Evolutionary conservation across 805 yeast species (phyloP).

Genomic region (Kregervanrija delftensis): DNA sequence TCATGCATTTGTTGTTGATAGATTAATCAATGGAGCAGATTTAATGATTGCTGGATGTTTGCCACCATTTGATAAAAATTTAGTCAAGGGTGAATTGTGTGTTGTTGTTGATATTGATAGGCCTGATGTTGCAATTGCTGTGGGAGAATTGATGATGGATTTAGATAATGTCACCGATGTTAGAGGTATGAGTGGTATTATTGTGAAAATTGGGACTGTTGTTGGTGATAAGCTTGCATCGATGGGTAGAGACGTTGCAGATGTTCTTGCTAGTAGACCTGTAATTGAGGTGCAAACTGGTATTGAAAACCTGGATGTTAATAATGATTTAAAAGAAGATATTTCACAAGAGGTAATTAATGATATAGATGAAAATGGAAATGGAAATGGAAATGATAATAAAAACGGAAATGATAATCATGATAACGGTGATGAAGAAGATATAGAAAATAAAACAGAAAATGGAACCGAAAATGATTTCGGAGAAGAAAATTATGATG

Average conservation of each 20-base stretch:
- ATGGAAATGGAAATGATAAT: background rate
- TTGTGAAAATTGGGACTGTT: slow-evolving; percentile 65
- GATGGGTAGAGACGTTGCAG: slow-evolving; percentile 32
- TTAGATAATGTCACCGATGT: slow-evolving; percentile 38
- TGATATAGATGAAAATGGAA: slow-evolving; percentile 12
- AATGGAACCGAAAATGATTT: slow-evolving; percentile 8
- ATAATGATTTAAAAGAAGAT: too few relatives aligned
- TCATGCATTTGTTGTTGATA: slow-evolving; percentile 64
- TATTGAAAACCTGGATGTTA: too few relatives aligned
- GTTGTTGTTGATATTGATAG: slow-evolving; percentile 57
- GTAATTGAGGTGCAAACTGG: too few relatives aligned
- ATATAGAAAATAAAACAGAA: slow-evolving; percentile 1
- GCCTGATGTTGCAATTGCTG: slow-evolving; percentile 63
- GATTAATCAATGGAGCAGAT: slow-evolving; percentile 73
- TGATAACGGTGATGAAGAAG: background rate
- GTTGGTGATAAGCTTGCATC: slow-evolving; percentile 58
- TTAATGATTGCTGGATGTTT: slow-evolving; percentile 69
- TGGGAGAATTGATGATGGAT: slow-evolving; percentile 55
- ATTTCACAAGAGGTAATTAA: slow-evolving; percentile 12
- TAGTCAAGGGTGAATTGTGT: slow-evolving; percentile 51
- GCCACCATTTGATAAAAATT: slow-evolving; percentile 48
- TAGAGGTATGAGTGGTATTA: slow-evolving; percentile 64
- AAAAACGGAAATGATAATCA: slow-evolving; percentile 7
- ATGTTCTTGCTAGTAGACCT: too few relatives aligned
- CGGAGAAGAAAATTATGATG: slow-evolving; percentile 20